A percentile compares a stretch with the other conserved stretches of the same genome.
phyloP scores from a whole-genome alignment of 768 basidiomycete genomes.

The Auriscalpium vulgare region DNA sequence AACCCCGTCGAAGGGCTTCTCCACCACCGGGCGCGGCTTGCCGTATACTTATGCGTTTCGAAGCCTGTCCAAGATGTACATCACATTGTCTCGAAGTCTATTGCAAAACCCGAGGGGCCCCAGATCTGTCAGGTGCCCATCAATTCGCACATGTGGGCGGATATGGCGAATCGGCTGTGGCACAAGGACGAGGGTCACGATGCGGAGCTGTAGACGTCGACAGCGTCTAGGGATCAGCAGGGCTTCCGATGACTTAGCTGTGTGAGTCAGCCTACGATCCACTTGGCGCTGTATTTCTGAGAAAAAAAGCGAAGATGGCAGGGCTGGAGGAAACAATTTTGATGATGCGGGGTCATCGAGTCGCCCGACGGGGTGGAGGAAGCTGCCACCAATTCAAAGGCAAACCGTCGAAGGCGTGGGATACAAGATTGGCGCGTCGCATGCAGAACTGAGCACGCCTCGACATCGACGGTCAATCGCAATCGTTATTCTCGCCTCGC shows the following conservation, averaged over 20 bases:
- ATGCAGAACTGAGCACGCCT: not conserved
- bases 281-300: not conserved
- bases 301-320: not conserved
- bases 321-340: not conserved
- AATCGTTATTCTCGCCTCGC: not conserved
- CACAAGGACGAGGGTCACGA: not conserved
- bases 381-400: not conserved
- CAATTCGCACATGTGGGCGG: no score
- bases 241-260: not conserved
- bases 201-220: not conserved
- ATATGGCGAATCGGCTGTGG: no score
- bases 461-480: not conserved
- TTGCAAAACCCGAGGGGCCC: no score
- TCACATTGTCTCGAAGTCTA: no score
- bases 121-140: no score
- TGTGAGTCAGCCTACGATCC: not conserved
- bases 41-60: no score
- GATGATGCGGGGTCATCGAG: not conserved
- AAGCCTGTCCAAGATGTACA: no score
- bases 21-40: no score
- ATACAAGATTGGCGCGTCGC: slow-evolving; percentile 1
- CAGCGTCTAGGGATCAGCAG: not conserved
- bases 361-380: not conserved
- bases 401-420: not conserved
- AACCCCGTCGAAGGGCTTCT: not conserved